Conservation (phyloP, 352 stramenopile species). For the Phytophthora crassamura region DNA sequence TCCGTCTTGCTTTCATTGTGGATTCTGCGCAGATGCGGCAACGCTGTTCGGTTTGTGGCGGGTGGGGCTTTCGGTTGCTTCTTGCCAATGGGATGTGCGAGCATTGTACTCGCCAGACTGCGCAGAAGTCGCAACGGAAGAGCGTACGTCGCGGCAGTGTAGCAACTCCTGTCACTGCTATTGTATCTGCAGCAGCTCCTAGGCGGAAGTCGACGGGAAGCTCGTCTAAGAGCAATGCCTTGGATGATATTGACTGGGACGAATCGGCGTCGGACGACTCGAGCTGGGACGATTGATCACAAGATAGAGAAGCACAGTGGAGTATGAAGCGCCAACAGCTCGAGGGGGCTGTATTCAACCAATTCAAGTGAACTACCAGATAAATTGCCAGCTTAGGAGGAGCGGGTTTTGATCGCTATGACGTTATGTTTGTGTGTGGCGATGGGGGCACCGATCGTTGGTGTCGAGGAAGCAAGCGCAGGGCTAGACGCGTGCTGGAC, state of each 20-base stretch:
- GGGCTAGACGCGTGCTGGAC: conserved; percentile 11
- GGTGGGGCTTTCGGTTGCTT: conserved; percentile 68
- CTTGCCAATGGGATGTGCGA: conserved; percentile 52
- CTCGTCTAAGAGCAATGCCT: conserved; percentile 12
- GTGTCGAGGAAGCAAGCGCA: conserved; percentile 26
- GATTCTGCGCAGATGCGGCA: conserved; percentile 65
- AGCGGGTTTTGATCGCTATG: no score
- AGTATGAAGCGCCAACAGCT: neutral
- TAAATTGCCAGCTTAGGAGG: no score
- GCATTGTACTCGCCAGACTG: conserved; percentile 55
- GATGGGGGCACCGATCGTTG: neutral
- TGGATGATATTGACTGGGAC: conserved; percentile 53
- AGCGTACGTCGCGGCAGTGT: conserved; percentile 17
- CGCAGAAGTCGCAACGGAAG: conserved; percentile 24
- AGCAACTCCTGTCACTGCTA: neutral
- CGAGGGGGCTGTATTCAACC: no score
- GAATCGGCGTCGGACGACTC: conserved; percentile 52
- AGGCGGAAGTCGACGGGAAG: conserved; percentile 11
- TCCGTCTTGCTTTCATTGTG: conserved; percentile 76
- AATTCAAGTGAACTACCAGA: no score
- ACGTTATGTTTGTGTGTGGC: no score
- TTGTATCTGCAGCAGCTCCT: conserved; percentile 6
- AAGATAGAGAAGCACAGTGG: conserved; percentile 13
- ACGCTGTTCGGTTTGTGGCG: conserved; percentile 55
- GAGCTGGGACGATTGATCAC: conserved; percentile 56